Percentiles rank a stretch among this genome's conserved stretches.
These are phyloP conservation scores for Diaporthe citriasiana DNA, from an alignment of 2,329 filamentous ascomycete genomes.

Conservation along the genomic window DNA sequence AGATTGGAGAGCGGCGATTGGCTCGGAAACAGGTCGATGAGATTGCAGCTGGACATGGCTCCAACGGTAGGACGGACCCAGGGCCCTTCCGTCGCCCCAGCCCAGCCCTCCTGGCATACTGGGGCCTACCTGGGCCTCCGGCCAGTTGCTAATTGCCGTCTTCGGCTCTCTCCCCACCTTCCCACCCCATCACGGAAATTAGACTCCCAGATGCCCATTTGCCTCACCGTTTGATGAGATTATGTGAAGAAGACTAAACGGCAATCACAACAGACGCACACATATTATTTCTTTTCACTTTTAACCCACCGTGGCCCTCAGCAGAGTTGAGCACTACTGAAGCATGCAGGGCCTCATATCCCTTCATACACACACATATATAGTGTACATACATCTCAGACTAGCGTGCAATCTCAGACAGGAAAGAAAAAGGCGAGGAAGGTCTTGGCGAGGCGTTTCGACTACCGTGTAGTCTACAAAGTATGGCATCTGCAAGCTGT, in stretches of 20 bases:
- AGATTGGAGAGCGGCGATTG: slow-evolving; percentile 36
- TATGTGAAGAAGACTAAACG: slow-evolving; percentile 16
- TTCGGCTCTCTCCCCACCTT: slow-evolving; percentile 20
- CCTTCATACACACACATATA: not conserved
- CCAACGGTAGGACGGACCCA: slow-evolving; percentile 23
- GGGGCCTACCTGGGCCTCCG: not conserved
- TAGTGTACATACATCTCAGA: not conserved
- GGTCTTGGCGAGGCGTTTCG: slow-evolving; percentile 17
- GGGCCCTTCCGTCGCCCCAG: slow-evolving; percentile 20
- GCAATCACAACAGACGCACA: slow-evolving; percentile 2
- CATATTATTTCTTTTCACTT: not conserved
- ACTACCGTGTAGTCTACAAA: not conserved
- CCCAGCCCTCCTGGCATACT: not conserved
- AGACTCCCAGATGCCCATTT: slow-evolving; percentile 20
- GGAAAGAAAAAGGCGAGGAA: not conserved
- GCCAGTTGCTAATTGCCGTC: slow-evolving; percentile 28
- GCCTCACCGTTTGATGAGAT: slow-evolving; percentile 25
- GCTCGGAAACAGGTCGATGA: slow-evolving; percentile 26
- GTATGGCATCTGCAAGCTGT: not conserved
- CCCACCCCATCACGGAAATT: slow-evolving; percentile 37
- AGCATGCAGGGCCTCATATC: not conserved
- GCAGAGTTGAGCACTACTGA: not conserved
- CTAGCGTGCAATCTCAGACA: slow-evolving; percentile 9
- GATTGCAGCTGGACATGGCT: slow-evolving; percentile 34
- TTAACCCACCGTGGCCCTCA: not conserved